These are phyloP conservation scores for Mrakia frigida DNA, from an alignment of 768 basidiomycete species.

Conservation along the genomic window DNA sequence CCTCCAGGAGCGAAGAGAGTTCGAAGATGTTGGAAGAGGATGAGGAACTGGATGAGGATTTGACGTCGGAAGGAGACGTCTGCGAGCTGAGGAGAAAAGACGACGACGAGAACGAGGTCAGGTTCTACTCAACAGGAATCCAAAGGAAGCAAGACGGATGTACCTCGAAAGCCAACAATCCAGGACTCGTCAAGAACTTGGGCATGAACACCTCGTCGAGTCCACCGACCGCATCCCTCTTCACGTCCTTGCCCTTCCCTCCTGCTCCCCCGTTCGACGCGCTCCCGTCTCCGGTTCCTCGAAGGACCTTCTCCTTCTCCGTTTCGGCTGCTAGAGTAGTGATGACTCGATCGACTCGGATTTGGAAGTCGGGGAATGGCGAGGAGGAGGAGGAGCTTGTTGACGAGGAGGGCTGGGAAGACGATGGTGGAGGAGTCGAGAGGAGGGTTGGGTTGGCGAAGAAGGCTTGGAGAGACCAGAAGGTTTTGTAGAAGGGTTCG, in stretches of 20 bases:
- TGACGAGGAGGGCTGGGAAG: not conserved
- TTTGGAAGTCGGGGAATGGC: slow-evolving; percentile 54
- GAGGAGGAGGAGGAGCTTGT: slow-evolving; percentile 4
- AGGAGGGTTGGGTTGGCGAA: slow-evolving; percentile 70
- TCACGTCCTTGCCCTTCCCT: slow-evolving; percentile 3
- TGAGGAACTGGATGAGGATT: slow-evolving; percentile 65
- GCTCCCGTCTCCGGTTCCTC: slow-evolving; percentile 67
- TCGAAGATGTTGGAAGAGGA: slow-evolving; percentile 38
- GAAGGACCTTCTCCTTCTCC: slow-evolving; percentile 79
- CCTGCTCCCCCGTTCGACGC: slow-evolving; percentile 46
- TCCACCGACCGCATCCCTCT: slow-evolving; percentile 36
- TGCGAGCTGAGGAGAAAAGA: slow-evolving; percentile 56
- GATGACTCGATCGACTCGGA: slow-evolving; percentile 65
- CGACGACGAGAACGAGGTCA: not conserved
- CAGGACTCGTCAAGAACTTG: slow-evolving; percentile 83
- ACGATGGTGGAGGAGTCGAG: not conserved
- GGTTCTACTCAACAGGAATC: not conserved
- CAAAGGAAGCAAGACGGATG: slow-evolving; percentile 31
- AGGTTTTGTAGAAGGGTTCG: slow-evolving; percentile 37
- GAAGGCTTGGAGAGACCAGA: slow-evolving; percentile 62
- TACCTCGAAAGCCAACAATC: slow-evolving; percentile 82
- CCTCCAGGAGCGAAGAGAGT: not conserved
- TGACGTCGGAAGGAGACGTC: slow-evolving; percentile 91
- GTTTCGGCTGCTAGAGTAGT: slow-evolving; percentile 79
- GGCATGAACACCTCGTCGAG: slow-evolving; percentile 80